phyloP scores from a whole-genome alignment of 1,284 basidiomycete species.

The Microbotryum intermedium region DNA sequence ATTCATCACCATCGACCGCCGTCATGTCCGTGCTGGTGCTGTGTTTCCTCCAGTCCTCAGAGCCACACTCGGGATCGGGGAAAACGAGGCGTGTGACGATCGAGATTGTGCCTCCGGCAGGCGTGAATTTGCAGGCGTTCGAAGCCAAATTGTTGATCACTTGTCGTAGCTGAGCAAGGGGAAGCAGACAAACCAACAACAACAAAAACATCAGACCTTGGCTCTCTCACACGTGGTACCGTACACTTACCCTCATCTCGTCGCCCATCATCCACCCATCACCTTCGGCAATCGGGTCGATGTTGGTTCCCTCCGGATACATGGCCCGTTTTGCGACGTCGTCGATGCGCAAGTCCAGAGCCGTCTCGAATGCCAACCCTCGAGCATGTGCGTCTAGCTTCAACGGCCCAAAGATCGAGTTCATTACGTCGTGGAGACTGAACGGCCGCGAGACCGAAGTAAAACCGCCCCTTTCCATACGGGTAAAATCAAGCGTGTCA shows the following conservation, averaged over 20 bases:
- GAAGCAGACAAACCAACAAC: too few relatives aligned
- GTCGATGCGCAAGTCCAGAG: conserved; percentile 67
- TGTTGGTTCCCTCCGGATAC: conserved; percentile 29
- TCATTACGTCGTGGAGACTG: conserved; percentile 72
- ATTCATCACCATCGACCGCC: too few relatives aligned
- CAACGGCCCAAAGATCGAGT: conserved; percentile 66
- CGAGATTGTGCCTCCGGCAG: conserved; percentile 56
- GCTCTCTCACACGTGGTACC: conserved; percentile 1
- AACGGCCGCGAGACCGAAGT: conserved; percentile 64
- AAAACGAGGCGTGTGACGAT: conserved; percentile 55
- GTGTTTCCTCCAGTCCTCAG: too few relatives aligned
- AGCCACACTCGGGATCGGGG: conserved; percentile 34
- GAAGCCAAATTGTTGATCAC: conserved; percentile 41
- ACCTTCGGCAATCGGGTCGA: conserved; percentile 42
- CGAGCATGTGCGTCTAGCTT: conserved; percentile 64
- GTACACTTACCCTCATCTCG: conserved; percentile 58
- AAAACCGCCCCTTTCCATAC: conserved; percentile 51
- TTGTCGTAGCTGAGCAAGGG: neutral
- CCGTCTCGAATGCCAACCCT: conserved; percentile 56
- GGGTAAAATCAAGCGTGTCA: conserved; percentile 42
- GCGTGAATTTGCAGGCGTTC: conserved; percentile 58
- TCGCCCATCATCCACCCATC: conserved; percentile 65
- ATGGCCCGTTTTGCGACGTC: conserved; percentile 41
- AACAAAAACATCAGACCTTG: conserved; percentile 31
- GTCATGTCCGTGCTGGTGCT: too few relatives aligned